phyloP scores from a whole-genome alignment of 306 rosid genomes.

The Coriaria nepalensis region DNA sequence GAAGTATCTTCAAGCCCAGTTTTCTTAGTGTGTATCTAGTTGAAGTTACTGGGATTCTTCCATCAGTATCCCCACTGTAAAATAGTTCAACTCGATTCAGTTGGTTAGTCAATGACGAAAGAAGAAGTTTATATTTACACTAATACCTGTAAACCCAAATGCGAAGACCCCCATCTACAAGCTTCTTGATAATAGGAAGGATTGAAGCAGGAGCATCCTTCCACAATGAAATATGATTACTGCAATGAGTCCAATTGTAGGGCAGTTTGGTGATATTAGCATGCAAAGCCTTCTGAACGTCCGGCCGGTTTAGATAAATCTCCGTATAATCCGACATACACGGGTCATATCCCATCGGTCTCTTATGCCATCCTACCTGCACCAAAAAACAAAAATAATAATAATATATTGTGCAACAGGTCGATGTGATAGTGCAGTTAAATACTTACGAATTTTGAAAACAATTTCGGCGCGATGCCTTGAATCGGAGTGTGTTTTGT shows the following conservation, averaged over 20 bases:
- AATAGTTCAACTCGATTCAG: too few relatives aligned
- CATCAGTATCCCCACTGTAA: constrained; percentile 39
- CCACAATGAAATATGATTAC: constrained; percentile 41
- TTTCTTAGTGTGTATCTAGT: constrained; percentile 32
- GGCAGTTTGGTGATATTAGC: constrained; percentile 40
- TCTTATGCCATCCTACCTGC: constrained; percentile 23
- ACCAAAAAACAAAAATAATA: not conserved
- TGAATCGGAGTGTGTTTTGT: constrained; percentile 2
- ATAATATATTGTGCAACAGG: too few relatives aligned
- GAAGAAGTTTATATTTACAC: too few relatives aligned
- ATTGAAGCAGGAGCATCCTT: constrained; percentile 45
- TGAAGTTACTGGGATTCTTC: constrained; percentile 35
- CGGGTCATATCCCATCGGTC: constrained; percentile 36
- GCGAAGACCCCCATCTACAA: constrained; percentile 55
- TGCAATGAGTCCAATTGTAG: constrained; percentile 39
- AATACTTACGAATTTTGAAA: constrained; percentile 19
- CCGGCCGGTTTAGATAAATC: constrained; percentile 25
- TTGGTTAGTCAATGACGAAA: too few relatives aligned
- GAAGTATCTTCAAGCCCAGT: constrained; percentile 20
- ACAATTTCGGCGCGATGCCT: constrained; percentile 9
- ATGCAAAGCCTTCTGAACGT: constrained; percentile 40
- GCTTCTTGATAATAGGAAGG: constrained; percentile 57
- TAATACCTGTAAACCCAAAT: constrained; percentile 81
- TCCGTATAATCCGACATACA: constrained; percentile 24
- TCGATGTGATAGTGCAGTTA: too few relatives aligned